These are phyloP conservation scores for Diaporthe nobilis DNA, from an alignment of 2,329 filamentous ascomycete genomes.

Conservation along the genomic window DNA sequence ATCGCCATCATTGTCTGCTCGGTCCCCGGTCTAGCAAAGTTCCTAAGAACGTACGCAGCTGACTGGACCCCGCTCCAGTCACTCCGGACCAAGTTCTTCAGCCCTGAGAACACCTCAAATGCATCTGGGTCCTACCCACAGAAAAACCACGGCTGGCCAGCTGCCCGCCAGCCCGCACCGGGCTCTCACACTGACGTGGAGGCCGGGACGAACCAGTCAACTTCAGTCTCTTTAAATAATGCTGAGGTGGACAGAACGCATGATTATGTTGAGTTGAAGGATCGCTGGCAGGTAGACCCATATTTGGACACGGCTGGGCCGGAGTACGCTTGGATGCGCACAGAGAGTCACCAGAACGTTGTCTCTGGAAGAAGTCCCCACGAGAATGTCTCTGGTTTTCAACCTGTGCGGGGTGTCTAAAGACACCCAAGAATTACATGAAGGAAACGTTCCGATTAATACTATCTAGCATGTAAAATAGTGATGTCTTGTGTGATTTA, in stretches of 20 bases:
- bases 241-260: background rate
- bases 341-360: background rate
- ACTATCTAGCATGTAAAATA: background rate
- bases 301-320: background rate
- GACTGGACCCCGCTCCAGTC: constrained; percentile 3
- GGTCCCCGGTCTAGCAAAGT: constrained; percentile 34
- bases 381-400: background rate
- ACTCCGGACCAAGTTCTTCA: background rate
- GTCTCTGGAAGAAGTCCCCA: background rate
- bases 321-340: constrained; percentile 1
- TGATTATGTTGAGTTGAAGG: background rate
- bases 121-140: background rate
- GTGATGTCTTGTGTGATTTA: background rate
- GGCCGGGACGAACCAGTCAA: background rate
- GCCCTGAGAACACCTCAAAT: background rate
- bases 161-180: background rate
- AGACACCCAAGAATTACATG: background rate
- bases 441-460: background rate
- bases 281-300: constrained; percentile 1
- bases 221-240: background rate
- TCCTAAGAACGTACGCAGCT: background rate
- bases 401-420: background rate
- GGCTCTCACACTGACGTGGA: background rate
- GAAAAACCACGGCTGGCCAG: background rate
- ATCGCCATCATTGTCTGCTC: constrained; percentile 43